phyloP scores from a whole-genome alignment of 352 stramenopile genomes.

The Pythium rhizo-oryzae region DNA sequence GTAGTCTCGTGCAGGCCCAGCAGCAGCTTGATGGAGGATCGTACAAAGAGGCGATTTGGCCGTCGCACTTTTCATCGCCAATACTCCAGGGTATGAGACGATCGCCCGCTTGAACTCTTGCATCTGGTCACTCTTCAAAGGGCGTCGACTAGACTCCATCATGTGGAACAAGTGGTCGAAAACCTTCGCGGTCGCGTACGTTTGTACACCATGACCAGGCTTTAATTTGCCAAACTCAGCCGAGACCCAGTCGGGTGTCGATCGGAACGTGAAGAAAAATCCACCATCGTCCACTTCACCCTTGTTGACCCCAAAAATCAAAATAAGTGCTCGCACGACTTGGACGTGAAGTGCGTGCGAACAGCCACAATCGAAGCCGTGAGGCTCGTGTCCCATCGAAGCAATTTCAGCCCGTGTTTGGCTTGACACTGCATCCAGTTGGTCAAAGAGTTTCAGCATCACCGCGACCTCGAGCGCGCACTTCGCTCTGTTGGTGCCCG shows the following conservation, averaged over 20 bases:
- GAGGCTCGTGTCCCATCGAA: no score
- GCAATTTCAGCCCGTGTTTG: no score
- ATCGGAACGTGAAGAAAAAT: background rate
- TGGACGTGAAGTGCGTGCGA: no score
- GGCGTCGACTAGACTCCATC: background rate
- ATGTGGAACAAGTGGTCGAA: background rate
- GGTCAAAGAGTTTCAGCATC: no score
- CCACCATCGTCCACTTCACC: background rate
- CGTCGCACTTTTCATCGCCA: background rate
- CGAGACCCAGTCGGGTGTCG: background rate
- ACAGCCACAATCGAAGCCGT: no score
- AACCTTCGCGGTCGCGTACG: background rate
- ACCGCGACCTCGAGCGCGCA: no score
- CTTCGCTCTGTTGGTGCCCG: no score
- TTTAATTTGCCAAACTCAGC: background rate
- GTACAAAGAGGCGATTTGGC: background rate
- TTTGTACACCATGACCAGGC: background rate
- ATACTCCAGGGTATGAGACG: background rate
- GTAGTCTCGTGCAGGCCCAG: background rate
- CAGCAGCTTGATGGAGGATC: conserved; percentile 1
- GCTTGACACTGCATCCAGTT: no score
- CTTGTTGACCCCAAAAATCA: background rate
- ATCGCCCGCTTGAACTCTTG: background rate
- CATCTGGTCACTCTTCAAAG: background rate
- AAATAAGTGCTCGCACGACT: no score